phyloP scores from a whole-genome alignment of 768 basidiomycete genomes.

The Macrolepiota dolichaula region DNA sequence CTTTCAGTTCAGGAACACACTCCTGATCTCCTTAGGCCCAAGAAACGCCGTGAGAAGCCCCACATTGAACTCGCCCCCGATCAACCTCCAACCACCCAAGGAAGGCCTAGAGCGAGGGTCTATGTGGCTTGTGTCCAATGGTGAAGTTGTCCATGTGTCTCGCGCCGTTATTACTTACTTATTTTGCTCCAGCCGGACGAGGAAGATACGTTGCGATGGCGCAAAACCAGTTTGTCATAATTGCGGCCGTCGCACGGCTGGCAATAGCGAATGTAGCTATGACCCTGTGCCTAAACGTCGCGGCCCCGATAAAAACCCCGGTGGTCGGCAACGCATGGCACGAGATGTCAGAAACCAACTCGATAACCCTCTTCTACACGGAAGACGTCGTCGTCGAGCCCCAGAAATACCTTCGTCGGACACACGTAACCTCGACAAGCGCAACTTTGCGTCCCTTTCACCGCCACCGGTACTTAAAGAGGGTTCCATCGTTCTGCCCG shows the following conservation, averaged over 20 bases:
- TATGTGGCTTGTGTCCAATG: conserved; percentile 81
- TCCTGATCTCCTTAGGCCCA: conserved; percentile 20
- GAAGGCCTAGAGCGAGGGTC: conserved; percentile 71
- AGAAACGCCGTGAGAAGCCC: conserved; percentile 54
- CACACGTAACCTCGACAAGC: not conserved
- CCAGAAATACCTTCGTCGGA: conserved; percentile 11
- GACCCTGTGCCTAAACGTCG: conserved; percentile 73
- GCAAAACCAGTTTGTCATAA: conserved; percentile 76
- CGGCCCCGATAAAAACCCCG: conserved; percentile 78
- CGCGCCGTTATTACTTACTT: conserved; percentile 4
- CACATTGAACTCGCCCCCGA: conserved; percentile 68
- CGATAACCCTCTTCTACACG: conserved; percentile 22
- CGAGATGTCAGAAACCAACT: conserved; percentile 35
- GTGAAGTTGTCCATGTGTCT: conserved; percentile 32
- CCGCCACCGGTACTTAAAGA: not conserved
- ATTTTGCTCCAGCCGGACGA: conserved; percentile 50
- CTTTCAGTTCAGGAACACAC: not conserved
- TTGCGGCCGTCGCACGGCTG: conserved; percentile 51
- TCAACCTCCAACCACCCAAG: conserved; percentile 79
- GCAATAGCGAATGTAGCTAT: conserved; percentile 54
- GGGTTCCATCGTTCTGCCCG: not conserved
- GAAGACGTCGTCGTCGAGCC: conserved; percentile 32
- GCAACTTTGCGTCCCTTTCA: conserved; percentile 4
- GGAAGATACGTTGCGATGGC: conserved; percentile 83
- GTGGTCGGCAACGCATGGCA: conserved; percentile 65